Evolutionary conservation across 805 yeast species (phyloP).

Genomic region (Metschnikowia hibisci): DNA sequence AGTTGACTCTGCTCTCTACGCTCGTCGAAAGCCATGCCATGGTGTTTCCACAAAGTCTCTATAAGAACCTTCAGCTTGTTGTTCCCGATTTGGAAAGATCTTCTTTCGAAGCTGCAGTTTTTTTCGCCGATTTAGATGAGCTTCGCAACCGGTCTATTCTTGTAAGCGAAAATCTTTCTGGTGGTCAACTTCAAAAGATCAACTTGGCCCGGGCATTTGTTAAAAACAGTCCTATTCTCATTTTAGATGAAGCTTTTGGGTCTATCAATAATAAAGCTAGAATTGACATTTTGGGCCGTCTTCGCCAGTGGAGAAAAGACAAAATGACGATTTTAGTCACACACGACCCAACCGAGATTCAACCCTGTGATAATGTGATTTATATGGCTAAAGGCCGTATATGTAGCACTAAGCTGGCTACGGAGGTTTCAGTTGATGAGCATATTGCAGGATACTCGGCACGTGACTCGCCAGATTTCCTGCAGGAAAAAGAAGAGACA

Average conservation of each 20-base stretch:
- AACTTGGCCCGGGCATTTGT: slow-evolving; percentile 80
- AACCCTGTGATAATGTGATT: slow-evolving; percentile 52
- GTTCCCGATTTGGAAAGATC: slow-evolving; percentile 9
- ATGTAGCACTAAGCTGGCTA: not conserved
- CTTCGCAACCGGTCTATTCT: slow-evolving; percentile 35
- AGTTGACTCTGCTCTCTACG: slow-evolving; percentile 63
- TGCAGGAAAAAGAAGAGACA: not conserved
- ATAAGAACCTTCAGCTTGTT: slow-evolving; percentile 15
- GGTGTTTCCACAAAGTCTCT: slow-evolving; percentile 41
- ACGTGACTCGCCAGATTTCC: not conserved
- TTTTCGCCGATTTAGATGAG: slow-evolving; percentile 48
- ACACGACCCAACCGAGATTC: slow-evolving; percentile 65
- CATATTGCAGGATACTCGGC: slow-evolving; percentile 2
- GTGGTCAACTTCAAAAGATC: slow-evolving; percentile 87
- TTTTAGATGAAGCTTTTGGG: slow-evolving; percentile 82
- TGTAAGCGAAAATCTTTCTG: slow-evolving; percentile 56
- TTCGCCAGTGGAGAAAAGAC: slow-evolving; percentile 58
- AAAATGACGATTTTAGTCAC: slow-evolving; percentile 79
- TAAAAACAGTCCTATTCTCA: slow-evolving; percentile 67
- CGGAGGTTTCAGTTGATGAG: not conserved
- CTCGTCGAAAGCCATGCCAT: slow-evolving; percentile 70
- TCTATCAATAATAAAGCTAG: slow-evolving; percentile 65
- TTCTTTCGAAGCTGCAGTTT: slow-evolving; percentile 41
- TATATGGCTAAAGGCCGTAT: slow-evolving; percentile 54
- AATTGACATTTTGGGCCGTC: slow-evolving; percentile 41